Conservation (phyloP, 2,329 filamentous ascomycete species). For the Ophiostoma piceae region DNA sequence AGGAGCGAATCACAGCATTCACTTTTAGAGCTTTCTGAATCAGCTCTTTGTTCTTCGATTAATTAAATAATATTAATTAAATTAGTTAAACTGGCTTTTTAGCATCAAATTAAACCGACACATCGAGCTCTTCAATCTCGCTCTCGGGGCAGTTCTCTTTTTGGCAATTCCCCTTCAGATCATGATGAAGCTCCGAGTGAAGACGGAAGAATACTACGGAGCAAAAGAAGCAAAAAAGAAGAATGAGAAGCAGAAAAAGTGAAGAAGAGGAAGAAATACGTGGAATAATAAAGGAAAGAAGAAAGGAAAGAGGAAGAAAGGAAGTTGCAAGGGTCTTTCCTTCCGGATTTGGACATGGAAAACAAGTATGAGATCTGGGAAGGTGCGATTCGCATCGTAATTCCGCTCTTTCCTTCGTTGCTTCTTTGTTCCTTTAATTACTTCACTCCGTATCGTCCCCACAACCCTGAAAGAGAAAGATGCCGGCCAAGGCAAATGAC, state of each 20-base stretch:
- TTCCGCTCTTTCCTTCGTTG: slow-evolving; percentile 5
- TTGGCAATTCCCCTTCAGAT: slow-evolving; percentile 5
- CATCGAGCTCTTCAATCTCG: background rate
- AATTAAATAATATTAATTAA: background rate
- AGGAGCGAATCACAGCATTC: slow-evolving; percentile 19
- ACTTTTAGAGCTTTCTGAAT: background rate
- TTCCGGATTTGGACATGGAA: background rate
- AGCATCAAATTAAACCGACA: background rate
- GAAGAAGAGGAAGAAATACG: background rate
- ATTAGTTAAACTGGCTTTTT: background rate
- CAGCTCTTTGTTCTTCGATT: background rate
- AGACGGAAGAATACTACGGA: background rate
- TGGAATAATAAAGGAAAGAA: too few relatives aligned
- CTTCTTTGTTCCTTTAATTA: background rate
- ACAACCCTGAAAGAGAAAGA: slow-evolving; percentile 7
- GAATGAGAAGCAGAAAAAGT: background rate
- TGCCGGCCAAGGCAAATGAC: background rate
- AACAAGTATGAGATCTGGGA: background rate
- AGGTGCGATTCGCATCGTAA: background rate
- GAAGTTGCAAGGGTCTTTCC: slow-evolving; percentile 1
- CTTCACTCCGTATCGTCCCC: background rate
- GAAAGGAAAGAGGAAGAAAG: background rate
- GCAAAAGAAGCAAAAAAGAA: background rate
- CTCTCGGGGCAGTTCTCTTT: background rate
- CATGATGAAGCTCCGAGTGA: background rate